A percentile compares a stretch with the other conserved stretches of the same genome.
These are phyloP conservation scores for Aspergillus taichungensis DNA, from an alignment of 495 filamentous ascomycete species.

Conservation along the genomic window DNA sequence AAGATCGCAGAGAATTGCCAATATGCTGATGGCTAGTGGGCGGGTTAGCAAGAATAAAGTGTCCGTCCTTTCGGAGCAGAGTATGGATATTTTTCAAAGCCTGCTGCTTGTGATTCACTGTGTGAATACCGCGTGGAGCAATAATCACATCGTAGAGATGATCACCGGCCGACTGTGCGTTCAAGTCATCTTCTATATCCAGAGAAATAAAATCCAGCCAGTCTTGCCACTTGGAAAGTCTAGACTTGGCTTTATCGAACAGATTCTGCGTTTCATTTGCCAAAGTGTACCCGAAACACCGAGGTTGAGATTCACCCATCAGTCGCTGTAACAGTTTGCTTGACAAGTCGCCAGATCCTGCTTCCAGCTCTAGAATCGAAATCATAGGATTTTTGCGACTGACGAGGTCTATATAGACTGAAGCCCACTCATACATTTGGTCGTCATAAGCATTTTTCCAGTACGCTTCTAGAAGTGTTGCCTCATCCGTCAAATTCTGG, in stretches of 20 bases:
- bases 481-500: neutral
- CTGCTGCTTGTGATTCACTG: constrained; percentile 20
- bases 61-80: constrained; percentile 19
- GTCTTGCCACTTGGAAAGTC: constrained; percentile 18
- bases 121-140: constrained; percentile 35
- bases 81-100: constrained; percentile 30
- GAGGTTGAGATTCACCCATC: neutral
- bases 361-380: constrained; percentile 24
- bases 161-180: constrained; percentile 23
- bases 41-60: constrained; percentile 14
- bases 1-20: constrained; percentile 5
- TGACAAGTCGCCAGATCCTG: constrained; percentile 25
- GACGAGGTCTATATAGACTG: constrained; percentile 13
- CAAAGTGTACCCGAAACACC: constrained; percentile 9
- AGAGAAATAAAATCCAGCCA: constrained; percentile 27
- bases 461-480: constrained; percentile 1
- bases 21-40: constrained; percentile 2
- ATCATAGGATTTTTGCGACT: constrained; percentile 22
- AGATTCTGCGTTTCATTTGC: constrained; percentile 1
- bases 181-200: constrained; percentile 26
- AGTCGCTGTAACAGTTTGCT: constrained; percentile 8
- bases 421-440: constrained; percentile 5
- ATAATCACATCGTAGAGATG: constrained; percentile 35
- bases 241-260: constrained; percentile 20
- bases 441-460: neutral